Base-by-base conservation (phyloP, 2,329 filamentous ascomycete genomes). In the Neurospora sp. region DNA sequence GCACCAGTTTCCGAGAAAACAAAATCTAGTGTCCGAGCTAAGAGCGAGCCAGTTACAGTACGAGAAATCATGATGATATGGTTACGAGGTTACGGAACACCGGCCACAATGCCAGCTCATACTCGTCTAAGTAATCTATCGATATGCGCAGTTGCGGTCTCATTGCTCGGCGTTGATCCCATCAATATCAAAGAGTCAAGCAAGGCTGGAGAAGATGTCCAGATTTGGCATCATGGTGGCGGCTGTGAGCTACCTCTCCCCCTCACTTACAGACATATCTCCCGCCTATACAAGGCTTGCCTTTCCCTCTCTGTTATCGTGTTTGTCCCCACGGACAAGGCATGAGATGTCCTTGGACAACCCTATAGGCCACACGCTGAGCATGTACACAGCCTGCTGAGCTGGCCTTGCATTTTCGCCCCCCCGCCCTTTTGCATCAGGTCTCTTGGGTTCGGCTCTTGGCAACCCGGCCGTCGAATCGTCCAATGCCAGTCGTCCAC, bases 401-500 rank as follows among this genome's bases (percentile, higher is more conserved):
- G 74, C 69, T 76, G 74, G 72, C 74, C 73, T 74, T 75, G 74
- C 74, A 76, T 74, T 66, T 71, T 66, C 67, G 71, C 72, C 72
- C 74, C 68, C 68, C 73, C 71, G 66, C 68, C 68, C 70, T 71
- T 68, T 70, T 28, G 68, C 65, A 37, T 62, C 28, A 28, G 28
- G 28, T 28, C 28, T 28, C 28, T 17, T 46, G 66, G 66, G 73
- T 52, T 68, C 72, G 71, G 70, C 68, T 74, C 72, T 74, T 73
- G 67, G 70, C 70, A 69, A 71, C 70, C 69, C 46, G 68, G 68
- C 68, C 68, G 66, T 33, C 67, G 40, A 37, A 40, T 69, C 66
- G 70, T 70, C 74, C 75, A 76, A 76, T 76, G 72, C 72, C 66
- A 66, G 71, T 62, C 57, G 66, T 75, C 74, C 75, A 76, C 75